A percentile compares a stretch with the other conserved stretches of the same genome.
Evolutionary conservation across 176 grass and related monocot genomes (phyloP).

Genomic region (Luzula sylvatica): DNA sequence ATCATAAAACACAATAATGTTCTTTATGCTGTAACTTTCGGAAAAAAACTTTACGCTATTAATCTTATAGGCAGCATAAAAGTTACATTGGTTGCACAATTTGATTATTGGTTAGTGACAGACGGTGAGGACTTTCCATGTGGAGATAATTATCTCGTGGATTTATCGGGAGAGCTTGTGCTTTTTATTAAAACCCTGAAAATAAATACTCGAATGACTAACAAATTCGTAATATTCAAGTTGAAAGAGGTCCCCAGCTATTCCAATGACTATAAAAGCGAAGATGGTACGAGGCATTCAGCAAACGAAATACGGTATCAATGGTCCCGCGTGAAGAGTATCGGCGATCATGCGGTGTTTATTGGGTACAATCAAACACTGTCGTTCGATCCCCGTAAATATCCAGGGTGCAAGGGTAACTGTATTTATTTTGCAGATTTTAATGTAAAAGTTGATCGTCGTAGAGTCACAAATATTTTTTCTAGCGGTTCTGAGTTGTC

Average conservation of each 20-base stretch:
- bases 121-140: too few relatives aligned
- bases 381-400: neutral
- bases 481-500: neutral
- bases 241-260: neutral
- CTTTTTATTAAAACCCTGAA: neutral
- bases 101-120: too few relatives aligned
- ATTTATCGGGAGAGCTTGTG: neutral
- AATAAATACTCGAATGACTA: neutral
- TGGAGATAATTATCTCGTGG: neutral
- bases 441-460: too few relatives aligned
- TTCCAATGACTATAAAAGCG: too few relatives aligned
- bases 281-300: too few relatives aligned
- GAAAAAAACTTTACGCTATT: neutral
- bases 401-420: neutral
- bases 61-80: neutral
- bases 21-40: neutral
- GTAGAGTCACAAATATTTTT: neutral
- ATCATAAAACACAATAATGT: neutral
- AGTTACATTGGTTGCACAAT: neutral
- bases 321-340: neutral
- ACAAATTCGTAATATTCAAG: neutral
- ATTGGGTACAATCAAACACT: neutral
- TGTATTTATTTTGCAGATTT: neutral
- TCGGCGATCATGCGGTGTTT: neutral
- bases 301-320: too few relatives aligned